These are phyloP conservation scores for Boeremia exigua DNA, from an alignment of 2,329 filamentous ascomycete species.

Conservation along the genomic window DNA sequence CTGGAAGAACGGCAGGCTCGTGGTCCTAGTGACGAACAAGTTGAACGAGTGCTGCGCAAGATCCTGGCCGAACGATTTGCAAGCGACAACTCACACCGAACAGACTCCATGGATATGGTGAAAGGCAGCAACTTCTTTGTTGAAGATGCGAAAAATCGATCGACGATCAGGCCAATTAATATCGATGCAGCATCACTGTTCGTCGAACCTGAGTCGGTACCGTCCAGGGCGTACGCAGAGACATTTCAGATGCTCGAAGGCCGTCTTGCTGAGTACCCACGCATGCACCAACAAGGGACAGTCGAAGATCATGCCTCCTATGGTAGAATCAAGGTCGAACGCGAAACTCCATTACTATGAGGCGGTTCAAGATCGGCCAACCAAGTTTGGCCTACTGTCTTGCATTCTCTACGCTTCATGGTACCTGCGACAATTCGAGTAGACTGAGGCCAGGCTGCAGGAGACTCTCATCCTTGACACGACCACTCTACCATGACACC, in stretches of 20 bases:
- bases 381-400: too few species aligned
- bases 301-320: background rate
- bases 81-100: constrained; percentile 16
- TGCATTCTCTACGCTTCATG: background rate
- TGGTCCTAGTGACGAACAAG: constrained; percentile 41
- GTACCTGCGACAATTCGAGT: background rate
- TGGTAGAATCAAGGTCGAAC: constrained; percentile 10
- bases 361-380: background rate
- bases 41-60: constrained; percentile 45
- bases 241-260: constrained; percentile 39
- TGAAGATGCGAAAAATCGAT: constrained; percentile 15
- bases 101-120: constrained; percentile 1
- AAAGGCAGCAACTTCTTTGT: constrained; percentile 30
- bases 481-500: too few species aligned
- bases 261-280: constrained; percentile 27
- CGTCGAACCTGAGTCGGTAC: constrained; percentile 38
- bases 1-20: constrained; percentile 39
- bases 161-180: constrained; percentile 20
- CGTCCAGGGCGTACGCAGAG: constrained; percentile 35
- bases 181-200: constrained; percentile 31
- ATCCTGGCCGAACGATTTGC: constrained; percentile 43
- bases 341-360: constrained; percentile 6
- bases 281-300: background rate
- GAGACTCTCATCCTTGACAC: too few species aligned
- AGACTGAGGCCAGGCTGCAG: too few species aligned